A percentile compares a stretch with the other conserved stretches of the same genome.
Conservation (phyloP, 805 yeast species). For the Vanderwaltozyma verrucispora region DNA sequence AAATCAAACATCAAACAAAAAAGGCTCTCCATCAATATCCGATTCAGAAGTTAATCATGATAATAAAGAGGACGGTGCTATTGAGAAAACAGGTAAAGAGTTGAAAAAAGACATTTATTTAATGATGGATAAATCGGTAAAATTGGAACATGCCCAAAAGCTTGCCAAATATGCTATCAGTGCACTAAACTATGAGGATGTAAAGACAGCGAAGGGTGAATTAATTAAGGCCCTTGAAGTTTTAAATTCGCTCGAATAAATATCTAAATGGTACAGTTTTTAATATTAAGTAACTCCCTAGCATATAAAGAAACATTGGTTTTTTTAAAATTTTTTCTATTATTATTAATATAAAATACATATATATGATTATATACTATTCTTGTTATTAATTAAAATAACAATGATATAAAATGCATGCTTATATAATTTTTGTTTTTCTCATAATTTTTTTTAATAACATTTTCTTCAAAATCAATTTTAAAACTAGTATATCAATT, state of each 20-base stretch:
- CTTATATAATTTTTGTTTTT: not conserved
- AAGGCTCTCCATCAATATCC: too few relatives aligned
- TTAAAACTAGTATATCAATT: too few relatives aligned
- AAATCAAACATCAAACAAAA: too few relatives aligned
- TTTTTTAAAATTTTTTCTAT: too few relatives aligned
- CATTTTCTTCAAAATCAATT: too few relatives aligned
- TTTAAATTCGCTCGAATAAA: constrained; percentile 8
- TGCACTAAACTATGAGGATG: constrained; percentile 70
- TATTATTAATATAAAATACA: not conserved
- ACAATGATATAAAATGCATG: not conserved
- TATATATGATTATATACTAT: not conserved
- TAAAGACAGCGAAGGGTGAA: constrained; percentile 56
- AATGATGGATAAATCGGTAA: constrained; percentile 45
- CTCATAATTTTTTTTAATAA: too few relatives aligned
- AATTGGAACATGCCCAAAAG: constrained; percentile 51
- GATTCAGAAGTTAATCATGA: not conserved
- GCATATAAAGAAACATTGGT: too few relatives aligned
- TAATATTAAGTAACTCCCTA: too few relatives aligned
- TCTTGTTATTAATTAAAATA: not conserved
- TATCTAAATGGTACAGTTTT: too few relatives aligned
- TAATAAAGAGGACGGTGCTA: not conserved
- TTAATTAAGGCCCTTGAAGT: constrained; percentile 43
- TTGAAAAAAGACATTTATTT: constrained; percentile 34
- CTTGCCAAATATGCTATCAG: constrained; percentile 67
- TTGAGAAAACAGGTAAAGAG: constrained; percentile 5